A percentile compares a stretch with the other conserved stretches of the same genome.
Evolutionary conservation across 2,329 filamentous ascomycete genomes (phyloP).

Genomic region (Aschersonia sp.): DNA sequence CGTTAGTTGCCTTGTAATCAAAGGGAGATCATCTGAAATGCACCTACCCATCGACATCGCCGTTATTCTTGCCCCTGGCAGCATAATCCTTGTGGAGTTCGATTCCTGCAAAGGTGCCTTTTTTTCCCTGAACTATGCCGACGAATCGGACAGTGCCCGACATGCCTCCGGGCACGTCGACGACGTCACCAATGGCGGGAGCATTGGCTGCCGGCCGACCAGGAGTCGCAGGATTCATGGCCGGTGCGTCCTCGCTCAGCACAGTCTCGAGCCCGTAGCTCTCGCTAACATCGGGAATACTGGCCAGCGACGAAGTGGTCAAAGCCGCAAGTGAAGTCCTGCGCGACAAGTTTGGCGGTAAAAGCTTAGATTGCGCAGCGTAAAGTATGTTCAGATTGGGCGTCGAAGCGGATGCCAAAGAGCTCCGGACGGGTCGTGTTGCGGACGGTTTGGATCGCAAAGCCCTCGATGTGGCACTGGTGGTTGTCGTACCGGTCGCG

Average conservation of each 20-base stretch:
- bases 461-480: conserved; percentile 6
- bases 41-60: conserved; percentile 82
- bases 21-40: background rate
- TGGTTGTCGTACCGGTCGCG: conserved; percentile 3
- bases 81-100: conserved; percentile 76
- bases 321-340: conserved; percentile 60
- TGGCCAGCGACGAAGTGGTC: conserved; percentile 45
- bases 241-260: conserved; percentile 17
- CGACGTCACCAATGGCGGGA: conserved; percentile 63
- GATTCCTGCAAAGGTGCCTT: conserved; percentile 81
- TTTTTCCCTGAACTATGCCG: conserved; percentile 75
- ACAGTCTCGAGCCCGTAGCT: conserved; percentile 46
- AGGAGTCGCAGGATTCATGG: conserved; percentile 39
- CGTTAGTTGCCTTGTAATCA: background rate
- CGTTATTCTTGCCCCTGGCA: conserved; percentile 79
- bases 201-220: conserved; percentile 32
- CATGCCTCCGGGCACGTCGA: conserved; percentile 92
- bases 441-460: conserved; percentile 8
- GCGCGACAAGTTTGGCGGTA: conserved; percentile 38
- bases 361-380: conserved; percentile 31
- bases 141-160: conserved; percentile 79
- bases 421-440: conserved; percentile 27
- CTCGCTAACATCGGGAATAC: conserved; percentile 52
- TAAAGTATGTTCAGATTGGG: conserved; percentile 43
- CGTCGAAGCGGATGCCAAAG: conserved; percentile 36